Evolutionary conservation across 1,139 yeast genomes (phyloP).

Genomic region (Meyerozyma guilliermondii): DNA sequence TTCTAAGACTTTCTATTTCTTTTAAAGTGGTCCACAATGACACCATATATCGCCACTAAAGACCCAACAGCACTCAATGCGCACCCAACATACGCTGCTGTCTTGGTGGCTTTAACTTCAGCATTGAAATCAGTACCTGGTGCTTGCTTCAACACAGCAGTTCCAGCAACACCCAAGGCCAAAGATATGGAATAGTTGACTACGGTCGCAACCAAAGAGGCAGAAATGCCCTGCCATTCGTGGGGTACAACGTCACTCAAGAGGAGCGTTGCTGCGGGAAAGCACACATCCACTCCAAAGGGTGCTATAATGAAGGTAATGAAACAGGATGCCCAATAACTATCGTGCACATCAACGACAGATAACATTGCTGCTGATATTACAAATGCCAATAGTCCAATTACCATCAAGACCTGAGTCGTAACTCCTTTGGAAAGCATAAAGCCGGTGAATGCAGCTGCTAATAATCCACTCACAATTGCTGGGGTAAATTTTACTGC

Average conservation of each 20-base stretch:
- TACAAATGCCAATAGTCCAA: slow-evolving; percentile 41
- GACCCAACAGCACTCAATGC: not conserved
- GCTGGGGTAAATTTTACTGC: slow-evolving; percentile 39
- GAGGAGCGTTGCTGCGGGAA: slow-evolving; percentile 56
- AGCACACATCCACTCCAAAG: slow-evolving; percentile 62
- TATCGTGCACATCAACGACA: slow-evolving; percentile 40
- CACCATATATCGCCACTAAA: not conserved
- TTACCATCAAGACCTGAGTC: slow-evolving; percentile 36
- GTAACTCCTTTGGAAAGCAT: slow-evolving; percentile 30
- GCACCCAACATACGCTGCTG: not conserved
- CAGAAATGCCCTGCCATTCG: slow-evolving; percentile 60
- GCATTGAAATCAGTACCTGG: not conserved
- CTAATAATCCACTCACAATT: slow-evolving; percentile 36
- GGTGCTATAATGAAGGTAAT: slow-evolving; percentile 42
- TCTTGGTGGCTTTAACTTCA: not conserved
- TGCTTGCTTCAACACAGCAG: slow-evolving; percentile 28
- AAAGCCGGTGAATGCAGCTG: slow-evolving; percentile 39
- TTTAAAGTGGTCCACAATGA: not conserved
- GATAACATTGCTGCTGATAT: slow-evolving; percentile 39
- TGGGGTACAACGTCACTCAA: slow-evolving; percentile 47
- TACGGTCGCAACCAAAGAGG: slow-evolving; percentile 55
- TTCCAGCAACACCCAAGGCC: slow-evolving; percentile 62
- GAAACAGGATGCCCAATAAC: slow-evolving; percentile 52
- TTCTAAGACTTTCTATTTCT: not conserved
- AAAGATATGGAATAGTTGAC: slow-evolving; percentile 63